Evolutionary conservation across 140 eudicot species (phyloP), one percentile per base, ranked within the genome.

Genomic region (Bidens hawaiensis): DNA sequence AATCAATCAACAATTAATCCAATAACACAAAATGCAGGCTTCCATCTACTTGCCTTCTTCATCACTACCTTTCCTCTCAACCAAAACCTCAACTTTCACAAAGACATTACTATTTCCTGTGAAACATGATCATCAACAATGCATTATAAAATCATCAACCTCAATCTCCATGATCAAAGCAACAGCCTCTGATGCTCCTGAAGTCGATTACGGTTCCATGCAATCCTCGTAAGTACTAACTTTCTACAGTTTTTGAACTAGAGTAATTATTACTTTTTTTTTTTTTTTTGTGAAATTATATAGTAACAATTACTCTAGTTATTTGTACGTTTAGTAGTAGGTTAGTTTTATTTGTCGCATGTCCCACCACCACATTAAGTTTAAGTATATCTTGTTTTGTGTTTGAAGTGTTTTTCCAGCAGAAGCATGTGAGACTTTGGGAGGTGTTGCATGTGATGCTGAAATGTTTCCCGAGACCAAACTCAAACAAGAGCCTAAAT

Each of bases 361-460:
- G n/a, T n/a, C n/a, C n/a, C n/a, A n/a, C n/a, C n/a, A n/a, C n/a
- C n/a, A n/a, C n/a, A n/a, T n/a, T n/a, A n/a, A n/a, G n/a, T n/a
- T n/a, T n/a, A n/a, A n/a, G n/a, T n/a, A n/a, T n/a, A 6, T 36
- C 15, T 23, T n/a, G 1, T 57, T 58, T 16, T 57, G 52, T 36
- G 33, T 59, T 46, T 67, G 34, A 15, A 82, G 85, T 13, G 94
- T 85, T n/a, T 85, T 84, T 30, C 85, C 83, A 19, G 88, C 88
- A 23, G 94, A 85, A 81, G 94, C 94, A 75, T 85, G 88, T 28
- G 94, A 85, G 58, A 79, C 83, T 14, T 1, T 85, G 6, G 88
- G 89, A 8, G 94, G 94, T 13, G 88, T 70, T 23, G 94, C 89
- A 42, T 85, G 89, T 79, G 79, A 76, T 15, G 85, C 67, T 36